Evolutionary conservation across 495 filamentous ascomycete genomes (phyloP).

Genomic region (Hypoxylon fuscum): DNA sequence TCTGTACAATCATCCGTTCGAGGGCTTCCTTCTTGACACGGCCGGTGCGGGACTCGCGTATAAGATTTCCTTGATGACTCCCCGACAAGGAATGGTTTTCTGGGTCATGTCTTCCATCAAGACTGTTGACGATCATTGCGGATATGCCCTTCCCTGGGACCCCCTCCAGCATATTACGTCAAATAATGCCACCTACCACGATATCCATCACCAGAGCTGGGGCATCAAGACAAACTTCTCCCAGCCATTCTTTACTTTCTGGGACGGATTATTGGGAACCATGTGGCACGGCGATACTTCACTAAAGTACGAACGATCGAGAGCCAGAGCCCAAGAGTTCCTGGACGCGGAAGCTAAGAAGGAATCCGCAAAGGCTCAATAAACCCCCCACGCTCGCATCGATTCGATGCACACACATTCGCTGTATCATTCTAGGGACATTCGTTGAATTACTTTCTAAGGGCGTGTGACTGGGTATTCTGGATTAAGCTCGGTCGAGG

Average conservation of each 20-base stretch:
- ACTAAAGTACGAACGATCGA: conserved; percentile 53
- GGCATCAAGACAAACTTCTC: conserved; percentile 87
- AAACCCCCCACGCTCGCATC: conserved; percentile 10
- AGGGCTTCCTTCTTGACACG: conserved; percentile 93
- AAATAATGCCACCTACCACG: conserved; percentile 95
- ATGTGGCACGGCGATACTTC: conserved; percentile 71
- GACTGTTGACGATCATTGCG: conserved; percentile 97
- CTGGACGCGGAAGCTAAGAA: conserved; percentile 48
- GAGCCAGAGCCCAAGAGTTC: conserved; percentile 40
- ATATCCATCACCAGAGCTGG: conserved; percentile 99
- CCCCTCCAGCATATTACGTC: conserved; percentile 88
- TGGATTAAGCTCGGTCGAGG: conserved; percentile 31
- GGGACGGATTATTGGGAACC: conserved; percentile 77
- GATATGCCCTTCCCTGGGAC: conserved; percentile 94
- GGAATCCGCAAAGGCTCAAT: conserved; percentile 43
- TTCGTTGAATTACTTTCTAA: conserved; percentile 28
- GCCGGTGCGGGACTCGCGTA: conserved; percentile 84
- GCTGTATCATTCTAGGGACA: conserved; percentile 44
- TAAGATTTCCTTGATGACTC: conserved; percentile 77
- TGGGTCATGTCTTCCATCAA: conserved; percentile 88
- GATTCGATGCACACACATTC: conserved; percentile 38
- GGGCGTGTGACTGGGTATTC: conserved; percentile 31
- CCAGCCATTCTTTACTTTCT: conserved; percentile 88
- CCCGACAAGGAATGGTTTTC: conserved; percentile 83
- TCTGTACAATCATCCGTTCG: conserved; percentile 93